A percentile compares a stretch with the other conserved stretches of the same genome.
phyloP scores from a whole-genome alignment of 23 red algal species.

The Gracilaria vermiculophylla region DNA sequence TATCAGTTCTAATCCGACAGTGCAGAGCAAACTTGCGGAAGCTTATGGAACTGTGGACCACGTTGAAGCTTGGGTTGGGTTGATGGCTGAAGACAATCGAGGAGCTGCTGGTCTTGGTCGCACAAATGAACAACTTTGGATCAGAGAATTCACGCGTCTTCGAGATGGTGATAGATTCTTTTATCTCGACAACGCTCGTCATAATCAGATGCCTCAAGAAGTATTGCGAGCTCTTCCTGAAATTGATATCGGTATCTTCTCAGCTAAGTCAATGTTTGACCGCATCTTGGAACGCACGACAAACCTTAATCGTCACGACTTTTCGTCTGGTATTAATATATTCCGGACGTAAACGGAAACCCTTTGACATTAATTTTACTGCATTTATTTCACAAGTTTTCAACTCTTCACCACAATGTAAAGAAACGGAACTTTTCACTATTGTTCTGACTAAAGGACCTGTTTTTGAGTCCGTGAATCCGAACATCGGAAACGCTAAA shows the following conservation, averaged over 20 bases:
- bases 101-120: constrained; percentile 1
- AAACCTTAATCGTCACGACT: not conserved
- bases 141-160: constrained; percentile 35
- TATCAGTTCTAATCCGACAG: not conserved
- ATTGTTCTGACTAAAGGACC: too few relatives aligned
- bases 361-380: too few relatives aligned
- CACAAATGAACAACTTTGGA: constrained; percentile 14
- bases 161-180: constrained; percentile 73
- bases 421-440: too few relatives aligned
- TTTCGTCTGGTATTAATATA: not conserved
- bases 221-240: constrained; percentile 8
- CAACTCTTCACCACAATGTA: too few relatives aligned
- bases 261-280: not conserved
- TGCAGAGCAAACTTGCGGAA: not conserved
- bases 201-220: constrained; percentile 7
- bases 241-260: constrained; percentile 22
- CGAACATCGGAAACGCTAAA: too few relatives aligned
- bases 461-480: too few relatives aligned
- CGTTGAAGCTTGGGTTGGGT: constrained; percentile 39
- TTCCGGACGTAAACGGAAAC: not conserved
- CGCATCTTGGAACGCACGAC: not conserved
- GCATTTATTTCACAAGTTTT: too few relatives aligned
- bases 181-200: constrained; percentile 42
- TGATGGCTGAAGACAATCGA: constrained; percentile 47
- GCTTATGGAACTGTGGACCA: constrained; percentile 25